These are phyloP conservation scores for Alternaria sp. DNA, from an alignment of 2,329 filamentous ascomycete genomes.

Conservation along the genomic window DNA sequence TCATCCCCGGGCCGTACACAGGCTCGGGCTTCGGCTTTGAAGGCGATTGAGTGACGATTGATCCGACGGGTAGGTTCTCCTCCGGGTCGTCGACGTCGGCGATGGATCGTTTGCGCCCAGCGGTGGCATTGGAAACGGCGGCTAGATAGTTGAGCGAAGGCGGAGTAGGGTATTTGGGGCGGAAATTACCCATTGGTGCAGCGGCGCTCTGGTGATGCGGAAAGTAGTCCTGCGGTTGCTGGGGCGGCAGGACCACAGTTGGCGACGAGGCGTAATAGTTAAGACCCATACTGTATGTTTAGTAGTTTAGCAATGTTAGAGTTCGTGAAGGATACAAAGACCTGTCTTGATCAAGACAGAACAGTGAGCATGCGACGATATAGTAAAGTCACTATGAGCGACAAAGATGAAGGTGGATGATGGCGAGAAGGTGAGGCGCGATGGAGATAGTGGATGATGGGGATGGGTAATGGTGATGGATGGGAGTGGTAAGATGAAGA, in stretches of 20 bases:
- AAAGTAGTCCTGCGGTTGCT: slow-evolving; percentile 47
- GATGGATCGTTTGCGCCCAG: slow-evolving; percentile 77
- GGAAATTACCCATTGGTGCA: slow-evolving; percentile 46
- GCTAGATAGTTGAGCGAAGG: slow-evolving; percentile 54
- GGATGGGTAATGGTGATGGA: slow-evolving; percentile 18
- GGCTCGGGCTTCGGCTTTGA: slow-evolving; percentile 69
- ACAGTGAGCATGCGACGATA: slow-evolving; percentile 37
- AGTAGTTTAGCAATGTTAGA: slow-evolving; percentile 42
- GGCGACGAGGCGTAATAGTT: slow-evolving; percentile 57
- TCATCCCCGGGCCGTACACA: slow-evolving; percentile 75
- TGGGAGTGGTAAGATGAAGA: slow-evolving; percentile 14
- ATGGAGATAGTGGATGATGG: slow-evolving; percentile 14
- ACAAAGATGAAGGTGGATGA: slow-evolving; percentile 31
- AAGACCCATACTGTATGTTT: slow-evolving; percentile 53
- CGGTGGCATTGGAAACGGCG: slow-evolving; percentile 51
- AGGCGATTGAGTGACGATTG: slow-evolving; percentile 53
- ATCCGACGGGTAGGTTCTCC: slow-evolving; percentile 59
- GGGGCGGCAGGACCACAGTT: slow-evolving; percentile 55
- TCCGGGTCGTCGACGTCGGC: slow-evolving; percentile 79
- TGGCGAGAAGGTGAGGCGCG: slow-evolving; percentile 23
- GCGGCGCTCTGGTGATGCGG: slow-evolving; percentile 41
- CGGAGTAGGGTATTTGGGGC: slow-evolving; percentile 50
- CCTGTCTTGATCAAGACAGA: slow-evolving; percentile 30
- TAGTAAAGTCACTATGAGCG: slow-evolving; percentile 27
- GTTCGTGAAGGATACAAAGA: slow-evolving; percentile 42